phyloP scores from a whole-genome alignment of 73 alveolate species.

The Tetrahymena thermophila region DNA sequence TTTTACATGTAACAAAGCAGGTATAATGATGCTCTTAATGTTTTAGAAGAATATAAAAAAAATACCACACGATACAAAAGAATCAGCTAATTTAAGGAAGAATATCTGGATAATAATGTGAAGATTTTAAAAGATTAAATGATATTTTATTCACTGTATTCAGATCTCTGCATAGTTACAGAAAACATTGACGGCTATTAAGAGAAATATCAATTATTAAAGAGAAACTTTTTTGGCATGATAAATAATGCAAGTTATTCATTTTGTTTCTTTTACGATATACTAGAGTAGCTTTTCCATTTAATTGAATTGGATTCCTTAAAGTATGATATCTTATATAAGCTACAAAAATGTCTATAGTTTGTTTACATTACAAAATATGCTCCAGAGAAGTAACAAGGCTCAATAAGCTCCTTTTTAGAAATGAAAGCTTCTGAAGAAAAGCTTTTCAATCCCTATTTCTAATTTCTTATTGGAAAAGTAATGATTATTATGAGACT shows the following conservation, averaged over 20 bases:
- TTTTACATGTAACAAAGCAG: not conserved
- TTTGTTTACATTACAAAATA: not conserved
- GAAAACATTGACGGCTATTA: not conserved
- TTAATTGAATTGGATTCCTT: not conserved
- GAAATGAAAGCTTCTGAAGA: not conserved
- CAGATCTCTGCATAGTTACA: not conserved
- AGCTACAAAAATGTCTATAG: not conserved
- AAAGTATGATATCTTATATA: not conserved
- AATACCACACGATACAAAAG: not conserved
- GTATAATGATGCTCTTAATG: not conserved
- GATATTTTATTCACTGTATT: not conserved
- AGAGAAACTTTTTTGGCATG: not conserved
- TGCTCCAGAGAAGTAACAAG: not conserved
- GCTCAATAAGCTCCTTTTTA: not conserved
- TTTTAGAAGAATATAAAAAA: not conserved
- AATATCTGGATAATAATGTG: not conserved
- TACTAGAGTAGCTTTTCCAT: not conserved
- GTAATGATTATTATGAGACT: not conserved
- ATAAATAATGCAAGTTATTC: not conserved
- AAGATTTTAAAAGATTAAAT: not conserved
- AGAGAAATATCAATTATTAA: not conserved
- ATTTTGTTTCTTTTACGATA: not conserved
- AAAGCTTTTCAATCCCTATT: not conserved
- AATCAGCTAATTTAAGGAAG: not conserved
- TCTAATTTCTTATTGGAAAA: not conserved